Base-by-base conservation (phyloP, 495 filamentous ascomycete species). In the Neohortaea acidophila region DNA sequence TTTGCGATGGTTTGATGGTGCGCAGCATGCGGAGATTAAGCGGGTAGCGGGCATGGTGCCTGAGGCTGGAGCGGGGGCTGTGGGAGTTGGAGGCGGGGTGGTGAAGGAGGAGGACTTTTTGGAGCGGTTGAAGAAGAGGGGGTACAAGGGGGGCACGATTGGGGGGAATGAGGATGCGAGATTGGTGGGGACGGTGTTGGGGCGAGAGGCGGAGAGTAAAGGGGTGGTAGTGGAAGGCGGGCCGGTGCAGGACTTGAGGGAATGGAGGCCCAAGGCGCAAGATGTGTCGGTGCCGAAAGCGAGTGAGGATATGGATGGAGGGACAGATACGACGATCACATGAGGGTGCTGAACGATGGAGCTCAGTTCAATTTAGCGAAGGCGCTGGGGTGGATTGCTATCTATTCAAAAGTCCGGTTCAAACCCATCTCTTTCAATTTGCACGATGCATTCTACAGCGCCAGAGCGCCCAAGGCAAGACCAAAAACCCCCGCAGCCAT, bases 131-230 rank as follows among this genome's bases (percentile, higher is more conserved):
- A 43, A 42, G 47, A 47, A 43, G 38, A 37, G 24, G 42, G 30
- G 39, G 14, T 6, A 20, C 21, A 89, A 85, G 57, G 80, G 81
- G 52, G 87, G 84, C 42, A 79, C 87, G 55, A 81, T 72, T 57
- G 86, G 85, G 51, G 81, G 73, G 3, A 75, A 75, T 22, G 82
- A 89, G 45, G 81, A 87, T 44, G 73, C 77, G 8, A 70, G 84
- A 44, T 92, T 77, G 56, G 67, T 74, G 22, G 82, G 82, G 2
- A 91, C 85, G 3, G 65, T 84, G 0, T 58, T 94, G 9, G 85
- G 85, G 2, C 6, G 20, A 34, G 5, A 26, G 17, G 33, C 18
- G 19, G 79, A 85, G 39, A 74, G 77, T 25, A 70, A 72, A 47
- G 66, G 71, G 2, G 53, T 86, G 17, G 58, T 66, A 30, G 72